A percentile compares a stretch with the other conserved stretches of the same genome.
Conservation (phyloP, 768 basidiomycete species). For the Tricholoma bakamatsutake region DNA sequence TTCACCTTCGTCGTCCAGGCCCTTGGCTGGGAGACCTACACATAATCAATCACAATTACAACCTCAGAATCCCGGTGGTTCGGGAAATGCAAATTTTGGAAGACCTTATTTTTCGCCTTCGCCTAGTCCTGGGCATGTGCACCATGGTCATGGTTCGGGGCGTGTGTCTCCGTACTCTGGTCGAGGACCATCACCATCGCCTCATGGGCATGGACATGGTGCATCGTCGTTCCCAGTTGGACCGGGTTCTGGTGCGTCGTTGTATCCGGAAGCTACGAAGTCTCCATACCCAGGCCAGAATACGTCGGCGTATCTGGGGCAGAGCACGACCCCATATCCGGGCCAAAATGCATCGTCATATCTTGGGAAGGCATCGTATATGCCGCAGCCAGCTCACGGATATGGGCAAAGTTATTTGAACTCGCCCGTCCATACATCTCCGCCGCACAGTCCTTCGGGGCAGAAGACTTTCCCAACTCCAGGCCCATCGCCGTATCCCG, state of each 20-base stretch:
- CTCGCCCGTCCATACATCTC: conserved; percentile 12
- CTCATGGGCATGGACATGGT: conserved; percentile 21
- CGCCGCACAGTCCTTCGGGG: conserved; percentile 17
- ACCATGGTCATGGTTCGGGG: not conserved
- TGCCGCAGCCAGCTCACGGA: conserved; percentile 8
- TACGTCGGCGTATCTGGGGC: conserved; percentile 16
- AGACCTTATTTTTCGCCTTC: conserved; percentile 4
- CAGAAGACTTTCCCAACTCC: not conserved
- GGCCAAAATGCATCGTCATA: not conserved
- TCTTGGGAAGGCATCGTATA: conserved; percentile 9
- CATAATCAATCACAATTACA: not conserved
- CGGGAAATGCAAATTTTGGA: not conserved
- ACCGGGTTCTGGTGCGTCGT: not conserved
- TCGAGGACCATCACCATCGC: conserved; percentile 4
- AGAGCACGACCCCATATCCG: conserved; percentile 2
- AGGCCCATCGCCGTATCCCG: conserved; percentile 7
- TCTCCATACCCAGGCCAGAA: not conserved
- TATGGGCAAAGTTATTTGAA: conserved; percentile 6
- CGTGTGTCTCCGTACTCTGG: conserved; percentile 7
- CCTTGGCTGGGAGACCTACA: conserved; percentile 5
- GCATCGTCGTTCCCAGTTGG: conserved; percentile 7
- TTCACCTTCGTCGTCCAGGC: conserved; percentile 16
- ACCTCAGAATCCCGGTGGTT: not conserved
- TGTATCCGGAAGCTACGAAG: not conserved
- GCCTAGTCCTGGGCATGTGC: not conserved